phyloP scores from a whole-genome alignment of 148 eudicot genomes.

The Drosera capensis region DNA sequence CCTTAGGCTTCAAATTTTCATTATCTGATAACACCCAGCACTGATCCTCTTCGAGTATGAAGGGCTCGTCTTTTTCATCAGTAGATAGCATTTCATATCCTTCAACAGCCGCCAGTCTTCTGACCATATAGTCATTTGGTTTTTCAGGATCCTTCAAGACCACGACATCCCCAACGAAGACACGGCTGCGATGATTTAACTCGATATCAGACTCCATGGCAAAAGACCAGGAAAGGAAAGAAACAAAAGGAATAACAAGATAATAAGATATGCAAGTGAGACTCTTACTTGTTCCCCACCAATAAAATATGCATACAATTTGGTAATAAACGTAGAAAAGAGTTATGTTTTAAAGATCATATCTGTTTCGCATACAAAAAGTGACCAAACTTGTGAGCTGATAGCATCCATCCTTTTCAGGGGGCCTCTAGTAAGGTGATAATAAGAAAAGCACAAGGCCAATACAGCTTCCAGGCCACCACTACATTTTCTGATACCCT shows the following conservation, averaged over 20 bases:
- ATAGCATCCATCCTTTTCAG: too few relatives aligned
- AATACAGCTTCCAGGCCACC: too few relatives aligned
- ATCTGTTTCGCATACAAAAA: too few relatives aligned
- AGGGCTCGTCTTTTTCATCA: constrained; percentile 87
- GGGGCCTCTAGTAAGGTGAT: too few relatives aligned
- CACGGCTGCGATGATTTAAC: constrained; percentile 33
- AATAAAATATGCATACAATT: neutral
- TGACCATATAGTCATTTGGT: constrained; percentile 39
- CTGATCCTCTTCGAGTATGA: constrained; percentile 63
- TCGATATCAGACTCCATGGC: neutral
- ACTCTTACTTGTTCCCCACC: too few relatives aligned
- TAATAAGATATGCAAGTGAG: neutral
- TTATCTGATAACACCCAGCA: constrained; percentile 95
- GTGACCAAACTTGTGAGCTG: too few relatives aligned
- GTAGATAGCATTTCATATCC: constrained; percentile 92
- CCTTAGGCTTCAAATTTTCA: constrained; percentile 64
- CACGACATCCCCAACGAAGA: constrained; percentile 81
- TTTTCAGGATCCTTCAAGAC: constrained; percentile 74
- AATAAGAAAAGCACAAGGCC: too few relatives aligned
- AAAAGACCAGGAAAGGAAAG: neutral
- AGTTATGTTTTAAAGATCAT: neutral
- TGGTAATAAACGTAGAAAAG: neutral
- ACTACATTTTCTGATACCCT: too few relatives aligned
- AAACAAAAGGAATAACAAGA: neutral
- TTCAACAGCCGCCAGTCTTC: constrained; percentile 85